phyloP scores from a whole-genome alignment of 768 basidiomycete species.

The Cystobasidiopsis lactophilus region DNA sequence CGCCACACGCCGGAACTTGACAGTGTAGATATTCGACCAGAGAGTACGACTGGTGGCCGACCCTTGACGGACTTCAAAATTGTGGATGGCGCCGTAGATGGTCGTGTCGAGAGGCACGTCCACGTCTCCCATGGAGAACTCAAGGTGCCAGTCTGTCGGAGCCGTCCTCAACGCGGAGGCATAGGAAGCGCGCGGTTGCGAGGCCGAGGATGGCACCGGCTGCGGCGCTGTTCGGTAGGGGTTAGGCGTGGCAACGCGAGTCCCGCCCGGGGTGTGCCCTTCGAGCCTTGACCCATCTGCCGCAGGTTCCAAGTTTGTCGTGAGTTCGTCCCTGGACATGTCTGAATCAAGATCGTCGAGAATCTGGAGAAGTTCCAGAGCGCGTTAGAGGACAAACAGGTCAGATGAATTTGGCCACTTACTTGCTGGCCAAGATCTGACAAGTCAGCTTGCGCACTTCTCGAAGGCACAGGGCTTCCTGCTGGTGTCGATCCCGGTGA shows the following conservation, averaged over 20 bases:
- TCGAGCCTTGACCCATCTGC: constrained; percentile 78
- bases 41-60: constrained; percentile 7
- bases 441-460: neutral
- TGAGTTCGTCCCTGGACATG: constrained; percentile 12
- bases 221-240: constrained; percentile 25
- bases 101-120: constrained; percentile 66
- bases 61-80: constrained; percentile 40
- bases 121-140: constrained; percentile 83
- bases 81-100: constrained; percentile 88
- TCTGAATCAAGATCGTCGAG: constrained; percentile 6
- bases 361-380: too few relatives aligned
- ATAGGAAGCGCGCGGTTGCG: constrained; percentile 37
- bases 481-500: neutral
- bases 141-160: constrained; percentile 87
- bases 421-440: neutral
- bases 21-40: constrained; percentile 73
- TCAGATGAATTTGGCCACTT: too few relatives aligned
- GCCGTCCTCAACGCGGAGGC: constrained; percentile 82
- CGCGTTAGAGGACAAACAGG: too few relatives aligned
- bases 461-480: neutral
- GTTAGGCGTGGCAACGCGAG: constrained; percentile 71
- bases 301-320: constrained; percentile 16
- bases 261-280: constrained; percentile 92
- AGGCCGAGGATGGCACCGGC: neutral
- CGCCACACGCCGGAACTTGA: constrained; percentile 77